A percentile compares a stretch with the other conserved stretches of the same genome.
These are phyloP conservation scores for Triticum monococcum DNA, from an alignment of 176 grass and related monocot genomes.

Conservation along the genomic window DNA sequence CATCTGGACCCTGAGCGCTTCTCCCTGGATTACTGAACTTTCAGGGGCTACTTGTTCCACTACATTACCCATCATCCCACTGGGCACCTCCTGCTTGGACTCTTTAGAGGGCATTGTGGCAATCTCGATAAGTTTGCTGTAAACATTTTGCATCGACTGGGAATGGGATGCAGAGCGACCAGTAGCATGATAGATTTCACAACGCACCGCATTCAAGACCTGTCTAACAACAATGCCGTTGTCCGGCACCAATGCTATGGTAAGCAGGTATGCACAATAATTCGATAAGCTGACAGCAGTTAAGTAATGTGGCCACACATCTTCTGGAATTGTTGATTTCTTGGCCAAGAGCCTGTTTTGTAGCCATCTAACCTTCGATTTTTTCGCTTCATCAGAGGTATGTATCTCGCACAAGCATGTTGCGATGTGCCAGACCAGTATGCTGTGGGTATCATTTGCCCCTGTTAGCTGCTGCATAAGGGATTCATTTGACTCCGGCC, in stretches of 20 bases:
- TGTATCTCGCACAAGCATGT: slow-evolving; percentile 6
- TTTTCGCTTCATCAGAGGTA: neutral
- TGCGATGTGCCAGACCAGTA: slow-evolving; percentile 26
- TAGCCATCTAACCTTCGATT: fast-evolving
- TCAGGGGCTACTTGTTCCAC: neutral
- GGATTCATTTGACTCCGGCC: too few relatives aligned
- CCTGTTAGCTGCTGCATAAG: neutral
- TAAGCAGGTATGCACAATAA: slow-evolving; percentile 8
- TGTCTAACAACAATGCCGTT: neutral
- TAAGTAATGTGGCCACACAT: neutral
- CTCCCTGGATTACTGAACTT: neutral
- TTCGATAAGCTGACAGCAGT: neutral
- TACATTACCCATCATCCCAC: neutral
- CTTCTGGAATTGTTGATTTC: neutral
- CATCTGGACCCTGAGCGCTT: neutral
- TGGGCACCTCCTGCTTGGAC: neutral
- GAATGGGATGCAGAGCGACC: fast-evolving
- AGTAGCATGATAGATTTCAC: neutral
- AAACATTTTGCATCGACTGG: neutral
- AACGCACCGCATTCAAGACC: neutral
- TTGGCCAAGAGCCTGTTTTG: fast-evolving
- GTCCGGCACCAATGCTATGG: neutral
- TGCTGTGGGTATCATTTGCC: neutral
- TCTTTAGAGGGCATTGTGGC: neutral
- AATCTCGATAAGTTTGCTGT: neutral